These are phyloP conservation scores for Ophiosphaerella korrae DNA, from an alignment of 2,329 filamentous ascomycete genomes.

Conservation along the genomic window DNA sequence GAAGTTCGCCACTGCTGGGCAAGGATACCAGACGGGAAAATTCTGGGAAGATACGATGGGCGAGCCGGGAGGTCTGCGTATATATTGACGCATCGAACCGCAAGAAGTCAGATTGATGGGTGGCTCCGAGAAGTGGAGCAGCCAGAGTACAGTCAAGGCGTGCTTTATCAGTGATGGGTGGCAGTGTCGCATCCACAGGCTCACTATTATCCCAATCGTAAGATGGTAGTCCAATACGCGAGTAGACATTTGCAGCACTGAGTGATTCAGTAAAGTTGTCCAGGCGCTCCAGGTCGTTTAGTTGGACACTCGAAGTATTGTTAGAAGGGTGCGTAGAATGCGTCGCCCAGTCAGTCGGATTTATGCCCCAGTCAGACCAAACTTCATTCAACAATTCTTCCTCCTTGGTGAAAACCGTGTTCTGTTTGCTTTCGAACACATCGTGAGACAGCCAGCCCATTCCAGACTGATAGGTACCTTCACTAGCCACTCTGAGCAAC, in stretches of 20 bases:
- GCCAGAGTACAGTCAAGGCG: constrained; percentile 61
- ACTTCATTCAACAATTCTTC: constrained; percentile 68
- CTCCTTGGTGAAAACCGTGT: constrained; percentile 55
- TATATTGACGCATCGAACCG: constrained; percentile 43
- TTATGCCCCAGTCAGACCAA: constrained; percentile 71
- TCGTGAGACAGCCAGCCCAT: constrained; percentile 80
- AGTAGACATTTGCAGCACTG: constrained; percentile 70
- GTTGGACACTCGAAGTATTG: neutral
- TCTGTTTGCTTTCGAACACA: constrained; percentile 48
- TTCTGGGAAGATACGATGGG: constrained; percentile 19
- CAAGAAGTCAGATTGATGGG: constrained; percentile 53
- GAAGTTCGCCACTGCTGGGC: neutral
- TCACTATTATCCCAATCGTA: constrained; percentile 44
- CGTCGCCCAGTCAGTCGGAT: constrained; percentile 61
- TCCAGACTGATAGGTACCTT: constrained; percentile 74
- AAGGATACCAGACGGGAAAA: neutral
- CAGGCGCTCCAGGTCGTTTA: constrained; percentile 53
- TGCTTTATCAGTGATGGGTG: constrained; percentile 61
- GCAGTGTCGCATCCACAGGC: constrained; percentile 67
- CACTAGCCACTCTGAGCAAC: constrained; percentile 77
- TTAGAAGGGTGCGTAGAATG: neutral
- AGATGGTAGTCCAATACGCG: constrained; percentile 54
- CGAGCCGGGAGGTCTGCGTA: constrained; percentile 32
- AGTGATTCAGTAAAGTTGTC: constrained; percentile 63
- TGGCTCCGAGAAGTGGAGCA: constrained; percentile 59